These are phyloP conservation scores for Cnidoscolus chayamansa DNA, from an alignment of 441 rosid species.

Conservation along the genomic window DNA sequence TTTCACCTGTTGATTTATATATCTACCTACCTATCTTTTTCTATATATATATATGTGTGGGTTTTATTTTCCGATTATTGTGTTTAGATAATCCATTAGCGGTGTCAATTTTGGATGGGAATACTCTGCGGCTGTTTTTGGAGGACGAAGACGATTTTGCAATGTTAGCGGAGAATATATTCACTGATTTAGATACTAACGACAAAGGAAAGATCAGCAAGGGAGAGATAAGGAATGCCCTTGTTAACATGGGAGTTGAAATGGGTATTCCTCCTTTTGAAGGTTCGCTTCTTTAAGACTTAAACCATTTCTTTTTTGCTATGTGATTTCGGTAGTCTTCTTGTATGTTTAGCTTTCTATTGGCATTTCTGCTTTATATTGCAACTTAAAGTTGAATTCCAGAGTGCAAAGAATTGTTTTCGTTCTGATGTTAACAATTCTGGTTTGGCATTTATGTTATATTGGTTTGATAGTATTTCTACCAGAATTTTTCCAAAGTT, in stretches of 20 bases:
- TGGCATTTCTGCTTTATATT: constrained; percentile 5
- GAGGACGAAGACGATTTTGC: constrained; percentile 95
- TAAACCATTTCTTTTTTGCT: not conserved
- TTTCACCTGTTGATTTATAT: not conserved
- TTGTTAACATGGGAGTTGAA: constrained; percentile 67
- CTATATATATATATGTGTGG: not conserved
- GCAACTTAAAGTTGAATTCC: not conserved
- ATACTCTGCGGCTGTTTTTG: constrained; percentile 43
- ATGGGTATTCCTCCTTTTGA: constrained; percentile 81
- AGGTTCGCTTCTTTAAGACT: constrained; percentile 37
- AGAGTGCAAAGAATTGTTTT: no score
- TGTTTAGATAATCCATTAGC: constrained; percentile 57
- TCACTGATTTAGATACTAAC: constrained; percentile 73
- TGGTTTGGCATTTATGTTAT: not conserved
- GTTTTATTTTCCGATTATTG: constrained; percentile 11
- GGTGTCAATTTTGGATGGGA: constrained; percentile 65
- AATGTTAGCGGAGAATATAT: constrained; percentile 78
- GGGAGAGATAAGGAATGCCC: constrained; percentile 50
- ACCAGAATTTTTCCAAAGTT: not conserved
- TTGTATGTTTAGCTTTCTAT: constrained; percentile 5
- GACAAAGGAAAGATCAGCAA: constrained; percentile 78
- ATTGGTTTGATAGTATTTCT: not conserved
- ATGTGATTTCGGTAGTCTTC: constrained; percentile 1
- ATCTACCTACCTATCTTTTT: not conserved
- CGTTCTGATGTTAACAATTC: not conserved